Percentiles rank a stretch among this genome's conserved stretches.
Evolutionary conservation across 2,329 filamentous ascomycete species (phyloP).

Genomic region (Cryphonectria radicalis): DNA sequence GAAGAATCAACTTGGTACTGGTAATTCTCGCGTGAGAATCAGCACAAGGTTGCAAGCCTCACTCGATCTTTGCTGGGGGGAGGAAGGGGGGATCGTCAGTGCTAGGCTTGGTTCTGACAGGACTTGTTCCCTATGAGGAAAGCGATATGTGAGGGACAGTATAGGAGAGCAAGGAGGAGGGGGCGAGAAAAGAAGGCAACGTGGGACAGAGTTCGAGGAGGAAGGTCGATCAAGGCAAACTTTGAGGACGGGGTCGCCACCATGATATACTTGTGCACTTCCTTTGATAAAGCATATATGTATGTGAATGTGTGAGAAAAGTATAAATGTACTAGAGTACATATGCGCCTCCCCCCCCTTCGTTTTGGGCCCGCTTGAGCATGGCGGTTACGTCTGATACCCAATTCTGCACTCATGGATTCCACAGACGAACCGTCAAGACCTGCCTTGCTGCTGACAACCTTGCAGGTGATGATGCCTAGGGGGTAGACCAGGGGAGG

Average conservation of each 20-base stretch:
- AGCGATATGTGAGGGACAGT: background rate
- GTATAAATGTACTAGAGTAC: background rate
- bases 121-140: conserved; percentile 2
- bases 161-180: conserved; percentile 10
- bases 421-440: conserved; percentile 10
- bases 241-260: conserved; percentile 19
- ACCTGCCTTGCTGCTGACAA: conserved; percentile 20
- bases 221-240: conserved; percentile 12
- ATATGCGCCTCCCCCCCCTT: background rate
- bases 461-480: conserved; percentile 15
- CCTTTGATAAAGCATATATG: background rate
- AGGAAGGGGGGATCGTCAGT: background rate
- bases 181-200: conserved; percentile 14
- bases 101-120: background rate
- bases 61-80: background rate
- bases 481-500: conserved; percentile 10
- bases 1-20: conserved; percentile 9
- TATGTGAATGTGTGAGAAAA: background rate
- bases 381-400: conserved; percentile 4
- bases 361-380: conserved; percentile 1
- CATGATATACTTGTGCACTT: conserved; percentile 26
- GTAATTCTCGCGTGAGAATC: background rate
- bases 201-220: conserved; percentile 19
- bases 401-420: conserved; percentile 12
- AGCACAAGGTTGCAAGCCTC: background rate